Evolutionary conservation across 2,329 filamentous ascomycete species (phyloP).

Genomic region (Endoconidiophora laricicola): DNA sequence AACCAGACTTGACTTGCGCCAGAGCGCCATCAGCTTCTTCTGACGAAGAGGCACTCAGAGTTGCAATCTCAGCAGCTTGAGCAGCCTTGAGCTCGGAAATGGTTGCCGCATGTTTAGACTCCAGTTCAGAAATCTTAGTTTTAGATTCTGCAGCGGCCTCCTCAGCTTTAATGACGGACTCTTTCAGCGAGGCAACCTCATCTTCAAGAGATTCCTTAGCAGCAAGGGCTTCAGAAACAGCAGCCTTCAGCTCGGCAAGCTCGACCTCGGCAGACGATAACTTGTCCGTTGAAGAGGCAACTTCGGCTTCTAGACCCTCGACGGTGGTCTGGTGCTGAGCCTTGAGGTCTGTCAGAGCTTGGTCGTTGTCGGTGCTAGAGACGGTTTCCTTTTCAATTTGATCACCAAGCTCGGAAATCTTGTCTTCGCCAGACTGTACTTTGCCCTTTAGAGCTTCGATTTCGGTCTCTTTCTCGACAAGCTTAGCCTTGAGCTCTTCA

Average conservation of each 20-base stretch:
- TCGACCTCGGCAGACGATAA: slow-evolving; percentile 34
- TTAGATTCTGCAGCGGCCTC: slow-evolving; percentile 28
- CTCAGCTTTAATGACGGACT: slow-evolving; percentile 37
- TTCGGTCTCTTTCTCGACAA: slow-evolving; percentile 40
- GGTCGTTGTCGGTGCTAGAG: slow-evolving; percentile 25
- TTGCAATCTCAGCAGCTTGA: slow-evolving; percentile 26
- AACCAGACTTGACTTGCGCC: slow-evolving; percentile 31
- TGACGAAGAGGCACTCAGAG: slow-evolving; percentile 16
- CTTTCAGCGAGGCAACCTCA: slow-evolving; percentile 32
- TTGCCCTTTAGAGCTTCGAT: slow-evolving; percentile 40
- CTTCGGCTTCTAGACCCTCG: slow-evolving; percentile 28
- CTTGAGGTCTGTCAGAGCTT: slow-evolving; percentile 30
- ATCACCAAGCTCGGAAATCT: slow-evolving; percentile 36
- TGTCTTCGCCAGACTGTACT: slow-evolving; percentile 37
- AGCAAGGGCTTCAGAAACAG: slow-evolving; percentile 30
- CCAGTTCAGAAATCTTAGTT: slow-evolving; percentile 25
- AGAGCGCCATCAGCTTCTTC: slow-evolving; percentile 25
- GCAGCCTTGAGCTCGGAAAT: slow-evolving; percentile 22
- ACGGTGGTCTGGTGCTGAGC: slow-evolving; percentile 33
- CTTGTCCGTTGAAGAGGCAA: slow-evolving; percentile 33
- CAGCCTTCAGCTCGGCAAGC: slow-evolving; percentile 31
- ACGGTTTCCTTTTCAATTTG: slow-evolving; percentile 29
- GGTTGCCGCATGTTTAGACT: slow-evolving; percentile 29
- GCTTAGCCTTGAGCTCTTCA: slow-evolving; percentile 42
- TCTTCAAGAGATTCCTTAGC: slow-evolving; percentile 32